Percentiles rank a stretch among this genome's conserved stretches.
Evolutionary conservation across 345 rosid genomes (phyloP).

Genomic region (Arabidopsis suecica): DNA sequence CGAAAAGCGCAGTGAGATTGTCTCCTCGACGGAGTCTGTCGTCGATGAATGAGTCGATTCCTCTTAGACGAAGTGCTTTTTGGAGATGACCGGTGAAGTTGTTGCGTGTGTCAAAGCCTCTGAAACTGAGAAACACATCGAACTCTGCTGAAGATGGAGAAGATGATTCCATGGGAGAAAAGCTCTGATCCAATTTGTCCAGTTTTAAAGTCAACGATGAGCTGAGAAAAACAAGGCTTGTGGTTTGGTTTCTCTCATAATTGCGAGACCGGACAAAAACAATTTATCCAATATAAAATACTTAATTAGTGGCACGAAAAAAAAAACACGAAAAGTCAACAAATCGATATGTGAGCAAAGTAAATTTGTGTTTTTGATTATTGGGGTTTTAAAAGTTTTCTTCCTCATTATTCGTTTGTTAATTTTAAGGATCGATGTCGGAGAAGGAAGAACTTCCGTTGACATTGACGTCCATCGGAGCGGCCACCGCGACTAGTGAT

Average conservation of each 20-base stretch:
- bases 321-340: no score
- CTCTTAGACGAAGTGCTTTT: conserved; percentile 19
- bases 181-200: neutral
- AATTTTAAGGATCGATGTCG: conserved; percentile 39
- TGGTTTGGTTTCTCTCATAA: neutral
- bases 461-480: conserved; percentile 35
- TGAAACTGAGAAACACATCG: conserved; percentile 50
- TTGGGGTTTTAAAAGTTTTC: conserved; percentile 8
- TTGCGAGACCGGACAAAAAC: neutral
- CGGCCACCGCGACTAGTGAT: neutral
- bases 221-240: neutral
- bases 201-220: neutral
- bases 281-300: no score
- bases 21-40: conserved; percentile 41
- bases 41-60: conserved; percentile 41
- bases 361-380: conserved; percentile 2
- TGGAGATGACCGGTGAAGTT: conserved; percentile 48
- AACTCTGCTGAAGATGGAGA: conserved; percentile 16
- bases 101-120: conserved; percentile 46
- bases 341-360: no score
- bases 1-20: conserved; percentile 31
- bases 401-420: neutral
- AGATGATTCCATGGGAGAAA: conserved; percentile 25
- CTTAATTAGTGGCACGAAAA: no score
- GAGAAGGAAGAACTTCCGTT: conserved; percentile 23